Evolutionary conservation across 371 early-diverging fungal species (phyloP).

Genomic region (Basidiobolus heterosporus): DNA sequence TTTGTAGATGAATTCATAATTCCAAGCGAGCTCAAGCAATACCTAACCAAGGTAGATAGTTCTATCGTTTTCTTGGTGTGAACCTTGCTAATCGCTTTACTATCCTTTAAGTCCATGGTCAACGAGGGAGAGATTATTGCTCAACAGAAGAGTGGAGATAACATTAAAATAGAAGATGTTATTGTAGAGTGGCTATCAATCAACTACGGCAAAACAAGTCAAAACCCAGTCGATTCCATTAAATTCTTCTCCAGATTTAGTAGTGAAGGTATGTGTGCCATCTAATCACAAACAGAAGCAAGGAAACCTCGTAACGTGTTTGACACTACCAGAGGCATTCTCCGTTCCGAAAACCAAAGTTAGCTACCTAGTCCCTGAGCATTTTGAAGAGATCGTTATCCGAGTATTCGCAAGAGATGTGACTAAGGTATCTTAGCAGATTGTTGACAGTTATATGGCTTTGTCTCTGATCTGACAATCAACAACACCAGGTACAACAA

Average conservation of each 20-base stretch:
- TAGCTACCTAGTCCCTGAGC: conserved; percentile 48
- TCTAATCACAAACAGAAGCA: not conserved
- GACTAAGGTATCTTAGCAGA: conserved; percentile 20
- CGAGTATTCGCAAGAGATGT: conserved; percentile 46
- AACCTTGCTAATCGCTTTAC: conserved; percentile 13
- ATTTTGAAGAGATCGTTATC: conserved; percentile 50
- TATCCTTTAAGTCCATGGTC: too few species aligned
- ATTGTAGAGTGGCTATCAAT: conserved; percentile 52
- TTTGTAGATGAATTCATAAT: conserved; percentile 72
- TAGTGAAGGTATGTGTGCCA: conserved; percentile 24
- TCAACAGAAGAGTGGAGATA: not conserved
- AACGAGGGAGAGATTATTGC: too few species aligned
- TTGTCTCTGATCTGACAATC: not conserved
- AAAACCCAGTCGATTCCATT: conserved; percentile 73
- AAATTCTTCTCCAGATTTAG: conserved; percentile 62
- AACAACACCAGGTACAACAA: not conserved
- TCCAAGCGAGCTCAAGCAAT: conserved; percentile 30
- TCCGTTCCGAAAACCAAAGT: conserved; percentile 49
- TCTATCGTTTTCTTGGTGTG: too few species aligned
- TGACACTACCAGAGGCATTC: conserved; percentile 1
- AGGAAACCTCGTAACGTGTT: not conserved
- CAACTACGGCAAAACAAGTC: conserved; percentile 65
- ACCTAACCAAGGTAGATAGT: not conserved
- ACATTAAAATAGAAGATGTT: conserved; percentile 33
- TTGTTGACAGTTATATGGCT: not conserved